Conservation (phyloP, 2,329 filamentous ascomycete genomes). For the Microsporum canis region DNA sequence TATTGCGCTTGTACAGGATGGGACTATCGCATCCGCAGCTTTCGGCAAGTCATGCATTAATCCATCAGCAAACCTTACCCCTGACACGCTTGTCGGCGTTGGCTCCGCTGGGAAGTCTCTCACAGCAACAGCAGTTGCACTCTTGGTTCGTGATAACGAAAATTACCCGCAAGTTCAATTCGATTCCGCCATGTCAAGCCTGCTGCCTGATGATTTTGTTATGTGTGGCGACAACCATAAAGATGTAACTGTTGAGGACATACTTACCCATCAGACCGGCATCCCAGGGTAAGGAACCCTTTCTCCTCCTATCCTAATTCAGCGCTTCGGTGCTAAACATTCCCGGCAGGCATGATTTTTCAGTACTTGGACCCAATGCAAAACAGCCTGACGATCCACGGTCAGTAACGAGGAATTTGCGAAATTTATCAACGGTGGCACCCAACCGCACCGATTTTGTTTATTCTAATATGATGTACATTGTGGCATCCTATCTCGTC, state of each 20-base stretch:
- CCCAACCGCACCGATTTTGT: background rate
- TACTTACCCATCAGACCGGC: constrained; percentile 43
- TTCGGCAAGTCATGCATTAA: background rate
- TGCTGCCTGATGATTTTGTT: constrained; percentile 45
- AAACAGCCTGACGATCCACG: background rate
- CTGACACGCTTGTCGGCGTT: constrained; percentile 20
- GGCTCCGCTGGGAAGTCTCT: constrained; percentile 19
- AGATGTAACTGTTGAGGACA: constrained; percentile 44
- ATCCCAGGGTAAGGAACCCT: constrained; percentile 34
- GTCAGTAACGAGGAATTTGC: background rate
- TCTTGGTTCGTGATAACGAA: constrained; percentile 37
- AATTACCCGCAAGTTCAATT: constrained; percentile 33
- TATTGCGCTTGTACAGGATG: background rate
- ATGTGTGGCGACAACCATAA: constrained; percentile 39
- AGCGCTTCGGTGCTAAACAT: background rate
- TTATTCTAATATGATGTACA: background rate
- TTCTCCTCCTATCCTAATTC: background rate
- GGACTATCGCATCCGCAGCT: background rate
- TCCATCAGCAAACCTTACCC: constrained; percentile 6
- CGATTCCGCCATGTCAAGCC: constrained; percentile 36
- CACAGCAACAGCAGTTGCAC: constrained; percentile 19
- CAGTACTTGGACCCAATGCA: background rate
- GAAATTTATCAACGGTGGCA: background rate
- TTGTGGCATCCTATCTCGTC: background rate
- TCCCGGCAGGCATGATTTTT: background rate